Evolutionary conservation across 2,329 filamentous ascomycete species (phyloP).

Genomic region (Onygena corvina): DNA sequence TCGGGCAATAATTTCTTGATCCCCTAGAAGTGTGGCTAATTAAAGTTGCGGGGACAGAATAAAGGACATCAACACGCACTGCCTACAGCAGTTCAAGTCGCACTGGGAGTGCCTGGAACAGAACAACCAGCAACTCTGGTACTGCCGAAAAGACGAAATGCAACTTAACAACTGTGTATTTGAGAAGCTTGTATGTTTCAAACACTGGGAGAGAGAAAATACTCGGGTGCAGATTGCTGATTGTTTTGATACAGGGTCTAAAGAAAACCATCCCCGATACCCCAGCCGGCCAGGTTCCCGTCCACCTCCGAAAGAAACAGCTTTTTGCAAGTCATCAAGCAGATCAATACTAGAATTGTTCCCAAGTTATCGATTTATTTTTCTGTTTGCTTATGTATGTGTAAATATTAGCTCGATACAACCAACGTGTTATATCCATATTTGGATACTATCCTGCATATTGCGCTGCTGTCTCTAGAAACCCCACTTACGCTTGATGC

Average conservation of each 20-base stretch:
- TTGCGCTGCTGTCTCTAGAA: not conserved
- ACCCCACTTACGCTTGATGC: not conserved
- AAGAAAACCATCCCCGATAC: constrained; percentile 70
- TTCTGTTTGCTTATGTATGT: not conserved
- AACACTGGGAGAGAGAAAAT: constrained; percentile 1
- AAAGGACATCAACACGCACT: constrained; percentile 91
- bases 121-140: constrained; percentile 96
- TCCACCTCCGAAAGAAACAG: constrained; percentile 55
- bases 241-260: constrained; percentile 48
- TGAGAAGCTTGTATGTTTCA: constrained; percentile 69
- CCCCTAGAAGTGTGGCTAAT: too few species aligned
- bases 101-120: constrained; percentile 96
- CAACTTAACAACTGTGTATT: constrained; percentile 91
- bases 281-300: constrained; percentile 55
- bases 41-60: constrained; percentile 52
- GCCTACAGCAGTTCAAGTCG: constrained; percentile 75
- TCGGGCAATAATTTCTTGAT: too few species aligned
- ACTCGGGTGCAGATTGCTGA: constrained; percentile 7
- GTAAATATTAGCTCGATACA: constrained; percentile 9
- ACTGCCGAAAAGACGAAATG: constrained; percentile 80
- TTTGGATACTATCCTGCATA: not conserved
- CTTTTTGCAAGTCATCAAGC: constrained; percentile 33
- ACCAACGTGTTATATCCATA: not conserved
- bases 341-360: constrained; percentile 25
- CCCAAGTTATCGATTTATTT: not conserved